Evolutionary conservation across 2,329 filamentous ascomycete species (phyloP).

Genomic region (Apiospora aurea): DNA sequence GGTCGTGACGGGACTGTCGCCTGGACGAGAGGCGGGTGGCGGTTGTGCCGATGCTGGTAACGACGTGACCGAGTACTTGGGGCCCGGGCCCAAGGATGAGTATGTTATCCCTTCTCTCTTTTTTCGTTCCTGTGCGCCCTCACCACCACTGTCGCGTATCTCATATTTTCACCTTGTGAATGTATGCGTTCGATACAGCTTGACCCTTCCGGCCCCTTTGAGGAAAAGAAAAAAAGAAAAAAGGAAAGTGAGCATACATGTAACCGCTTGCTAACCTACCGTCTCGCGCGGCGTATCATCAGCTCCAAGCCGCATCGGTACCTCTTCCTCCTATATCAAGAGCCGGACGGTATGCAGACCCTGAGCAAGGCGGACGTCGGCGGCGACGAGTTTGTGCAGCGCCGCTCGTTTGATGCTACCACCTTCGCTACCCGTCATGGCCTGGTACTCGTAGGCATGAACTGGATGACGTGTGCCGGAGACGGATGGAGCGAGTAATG

Average conservation of each 20-base stretch:
- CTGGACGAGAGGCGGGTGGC: conserved; percentile 35
- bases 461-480: conserved; percentile 56
- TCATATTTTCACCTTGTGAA: background rate
- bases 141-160: background rate
- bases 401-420: conserved; percentile 50
- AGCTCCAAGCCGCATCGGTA: conserved; percentile 58
- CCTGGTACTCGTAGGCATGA: conserved; percentile 48
- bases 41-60: conserved; percentile 26
- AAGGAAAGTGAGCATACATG: no score
- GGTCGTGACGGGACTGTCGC: conserved; percentile 52
- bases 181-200: background rate
- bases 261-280: background rate
- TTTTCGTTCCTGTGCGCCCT: background rate
- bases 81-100: conserved; percentile 55
- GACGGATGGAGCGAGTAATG: conserved; percentile 46
- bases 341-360: conserved; percentile 42
- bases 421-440: conserved; percentile 48
- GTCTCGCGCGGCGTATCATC: background rate
- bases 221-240: no score
- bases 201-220: no score
- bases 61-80: conserved; percentile 51
- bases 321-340: conserved; percentile 52
- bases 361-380: conserved; percentile 52
- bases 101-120: conserved; percentile 36
- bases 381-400: conserved; percentile 54